These are phyloP conservation scores for Thuidium tamariscinum DNA, from an alignment of 225 moss, liverwort and hornwort species.

Conservation along the genomic window DNA sequence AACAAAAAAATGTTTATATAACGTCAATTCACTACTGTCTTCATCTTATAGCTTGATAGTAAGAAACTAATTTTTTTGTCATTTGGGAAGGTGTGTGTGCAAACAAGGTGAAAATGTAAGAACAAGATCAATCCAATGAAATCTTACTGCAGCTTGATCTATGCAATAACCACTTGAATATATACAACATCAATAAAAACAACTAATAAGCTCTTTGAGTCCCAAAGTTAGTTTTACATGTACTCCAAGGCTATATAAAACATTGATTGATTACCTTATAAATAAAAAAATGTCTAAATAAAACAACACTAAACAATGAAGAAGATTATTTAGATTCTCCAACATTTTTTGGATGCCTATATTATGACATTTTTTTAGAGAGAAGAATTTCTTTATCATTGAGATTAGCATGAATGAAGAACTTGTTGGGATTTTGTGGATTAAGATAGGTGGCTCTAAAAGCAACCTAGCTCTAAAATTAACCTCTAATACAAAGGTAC, in stretches of 20 bases:
- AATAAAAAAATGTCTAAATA: neutral
- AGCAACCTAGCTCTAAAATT: no score
- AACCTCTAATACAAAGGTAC: no score
- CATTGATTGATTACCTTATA: neutral
- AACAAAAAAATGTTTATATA: accelerated
- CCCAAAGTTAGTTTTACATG: neutral
- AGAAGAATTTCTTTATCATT: no score
- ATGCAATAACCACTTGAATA: accelerated
- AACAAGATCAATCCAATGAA: neutral
- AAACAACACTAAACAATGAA: neutral
- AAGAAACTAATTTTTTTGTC: neutral
- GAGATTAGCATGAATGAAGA: neutral
- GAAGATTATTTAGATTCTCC: neutral
- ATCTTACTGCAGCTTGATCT: neutral
- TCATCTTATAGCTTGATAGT: neutral
- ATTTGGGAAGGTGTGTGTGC: accelerated
- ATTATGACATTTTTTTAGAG: no score
- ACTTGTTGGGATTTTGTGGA: accelerated
- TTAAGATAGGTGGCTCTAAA: no score
- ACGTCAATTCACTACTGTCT: neutral
- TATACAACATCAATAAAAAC: neutral
- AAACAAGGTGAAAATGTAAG: neutral
- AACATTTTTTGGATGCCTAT: no score
- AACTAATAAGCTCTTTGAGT: neutral
- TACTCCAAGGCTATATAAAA: accelerated